A percentile compares a stretch with the other conserved stretches of the same genome.
These are phyloP conservation scores for Inonotus hispidus DNA, from an alignment of 1,284 basidiomycete species.

Conservation along the genomic window DNA sequence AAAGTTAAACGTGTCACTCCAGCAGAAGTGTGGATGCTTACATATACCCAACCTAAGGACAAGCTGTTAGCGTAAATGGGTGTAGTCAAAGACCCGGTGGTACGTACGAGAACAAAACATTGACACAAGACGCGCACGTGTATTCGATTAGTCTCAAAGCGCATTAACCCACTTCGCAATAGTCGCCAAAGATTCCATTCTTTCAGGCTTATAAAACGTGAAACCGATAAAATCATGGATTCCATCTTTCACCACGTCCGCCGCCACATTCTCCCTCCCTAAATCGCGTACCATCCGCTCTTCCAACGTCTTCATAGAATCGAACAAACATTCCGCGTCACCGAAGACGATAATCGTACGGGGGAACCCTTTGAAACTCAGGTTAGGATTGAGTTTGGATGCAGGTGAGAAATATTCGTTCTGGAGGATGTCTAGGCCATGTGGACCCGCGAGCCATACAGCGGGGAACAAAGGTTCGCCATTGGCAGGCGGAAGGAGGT, in stretches of 20 bases:
- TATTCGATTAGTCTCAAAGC: no score
- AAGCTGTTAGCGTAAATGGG: no score
- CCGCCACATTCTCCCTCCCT: conserved; percentile 16
- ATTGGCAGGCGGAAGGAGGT: neutral
- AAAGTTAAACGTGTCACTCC: no score
- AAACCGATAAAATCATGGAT: conserved; percentile 22
- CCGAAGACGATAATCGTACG: conserved; percentile 49
- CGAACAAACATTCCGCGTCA: conserved; percentile 46
- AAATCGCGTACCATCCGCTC: conserved; percentile 34
- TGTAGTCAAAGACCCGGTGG: no score
- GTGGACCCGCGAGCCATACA: conserved; percentile 21
- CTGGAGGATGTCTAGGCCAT: conserved; percentile 35
- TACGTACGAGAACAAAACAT: no score
- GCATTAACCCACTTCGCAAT: conserved; percentile 5
- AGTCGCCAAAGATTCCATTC: conserved; percentile 5
- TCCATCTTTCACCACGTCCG: conserved; percentile 21
- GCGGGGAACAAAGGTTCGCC: neutral
- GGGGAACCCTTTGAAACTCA: conserved; percentile 49
- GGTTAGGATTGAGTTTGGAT: conserved; percentile 29
- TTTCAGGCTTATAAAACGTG: conserved; percentile 10
- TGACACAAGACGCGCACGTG: no score
- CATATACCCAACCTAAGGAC: no score
- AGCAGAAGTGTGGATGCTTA: no score
- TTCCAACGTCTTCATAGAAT: conserved; percentile 40
- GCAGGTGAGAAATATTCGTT: conserved; percentile 55